Evolutionary conservation across 148 eudicot genomes (phyloP), one percentile per base, ranked within the genome.

Genomic region (Persicaria maculosa): DNA sequence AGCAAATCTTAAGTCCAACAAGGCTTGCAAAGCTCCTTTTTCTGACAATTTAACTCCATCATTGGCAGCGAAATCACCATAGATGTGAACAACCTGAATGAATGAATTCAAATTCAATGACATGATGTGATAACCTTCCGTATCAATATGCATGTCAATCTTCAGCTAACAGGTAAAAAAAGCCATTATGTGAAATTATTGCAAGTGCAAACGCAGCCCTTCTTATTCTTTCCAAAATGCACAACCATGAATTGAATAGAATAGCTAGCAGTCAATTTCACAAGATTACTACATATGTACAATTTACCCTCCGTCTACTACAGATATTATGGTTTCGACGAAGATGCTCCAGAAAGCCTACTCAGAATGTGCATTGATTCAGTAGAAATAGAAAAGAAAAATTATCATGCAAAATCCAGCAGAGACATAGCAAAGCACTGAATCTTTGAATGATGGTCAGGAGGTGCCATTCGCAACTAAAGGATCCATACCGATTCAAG

Each of bases 1-100:
- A 59, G 82, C 85, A 81, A 94, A 94, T 86, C 88, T 88, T 77
- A 94, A 73, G 85, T 94, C 98, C 76, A 94, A 81, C 75, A 94
- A 78, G 81, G 90, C 83, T 83, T 94, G 98, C 77, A 91, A 74
- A 76, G 84, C 82, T 75, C 95, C 98, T 85, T 88, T 94, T 70
- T 91, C 98, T 44, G 98, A 91, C 77, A 90, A 75, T 78, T 79
- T 81, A 71, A 83, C 77, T 50, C 83, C 86, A 75, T 19, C 69
- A 67, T 76, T 80, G 2, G 85, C 74, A 55, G 85, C 65, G 77
- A 91, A 84, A 72, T 93, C 83, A 50, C 74, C 83, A 78, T 94
- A 94, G 76, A 87, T 80, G 58, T 73, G 83, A 72, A 91, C 79
- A 57, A 91, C 87, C 98, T 94, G 74, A 53, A 79, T 62, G 65